Evolutionary conservation across 2,329 filamentous ascomycete species (phyloP), one percentile per base, ranked within the genome.

Genomic region (Aspergillus sp.): DNA sequence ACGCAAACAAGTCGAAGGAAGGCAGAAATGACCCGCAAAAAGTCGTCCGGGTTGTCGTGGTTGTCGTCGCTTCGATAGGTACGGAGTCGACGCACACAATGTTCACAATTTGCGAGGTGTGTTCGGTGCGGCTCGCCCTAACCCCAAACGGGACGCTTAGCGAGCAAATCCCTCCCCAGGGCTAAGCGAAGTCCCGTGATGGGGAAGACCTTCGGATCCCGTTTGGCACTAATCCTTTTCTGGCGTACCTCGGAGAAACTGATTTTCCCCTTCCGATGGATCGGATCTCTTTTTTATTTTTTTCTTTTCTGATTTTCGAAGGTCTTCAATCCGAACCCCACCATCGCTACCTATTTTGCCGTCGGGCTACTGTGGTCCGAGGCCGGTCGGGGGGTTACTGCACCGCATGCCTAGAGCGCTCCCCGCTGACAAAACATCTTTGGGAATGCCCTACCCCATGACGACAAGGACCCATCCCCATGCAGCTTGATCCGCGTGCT

Each of bases 21-120:
- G 68, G 64, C 67, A 73, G 69, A 61, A 61, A 66, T 70, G 68
- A 69, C 69, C 67, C 67, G 68, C 66, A 65, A 68, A 63, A 71
- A 65, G 68, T 72, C 69, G 69, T 70, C 64, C 67, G 67, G 68
- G 62, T 71, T 69, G 69, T 72, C 68, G 69, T 71, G 66, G 65
- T 70, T 70, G 70, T 72, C 67, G 70, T 72, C 70, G 70, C 66
- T 71, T 70, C 66, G 65, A 67, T 65, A 65, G 63, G 63, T 61
- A 51, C 50, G 58, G 45, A 38, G 36, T 31, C 32, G 64, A 66
- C 68, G 64, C 69, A 71, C 69, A 71, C 69, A 71, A 70, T 60
- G 55, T 54, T 65, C 67, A 57, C 51, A 71, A 70, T 65, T 69
- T 71, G 63, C 65, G 61, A 66, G 64, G 66, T 69, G 68, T 67